A percentile compares a stretch with the other conserved stretches of the same genome.
Conservation (phyloP, 352 stramenopile genomes). For the Phytophthora sp. region DNA sequence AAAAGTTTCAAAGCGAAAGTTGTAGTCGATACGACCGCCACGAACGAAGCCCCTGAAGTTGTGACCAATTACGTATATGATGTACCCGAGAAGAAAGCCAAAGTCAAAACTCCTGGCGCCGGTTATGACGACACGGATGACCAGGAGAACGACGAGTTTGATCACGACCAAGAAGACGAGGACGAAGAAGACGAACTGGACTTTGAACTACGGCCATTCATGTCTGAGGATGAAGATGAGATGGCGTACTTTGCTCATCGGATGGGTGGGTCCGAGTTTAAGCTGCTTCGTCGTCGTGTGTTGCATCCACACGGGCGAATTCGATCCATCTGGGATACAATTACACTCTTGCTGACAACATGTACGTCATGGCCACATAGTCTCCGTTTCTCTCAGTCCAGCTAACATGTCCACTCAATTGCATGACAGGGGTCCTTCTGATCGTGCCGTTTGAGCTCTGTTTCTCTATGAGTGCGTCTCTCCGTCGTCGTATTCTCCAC, state of each 20-base stretch:
- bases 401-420: no score
- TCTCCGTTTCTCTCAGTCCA: background rate
- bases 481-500: conserved; percentile 48
- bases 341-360: conserved; percentile 61
- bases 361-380: conserved; percentile 58
- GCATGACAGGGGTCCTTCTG: conserved; percentile 56
- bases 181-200: conserved; percentile 18
- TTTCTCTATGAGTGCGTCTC: conserved; percentile 43
- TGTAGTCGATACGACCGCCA: conserved; percentile 11
- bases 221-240: conserved; percentile 64
- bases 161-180: conserved; percentile 21
- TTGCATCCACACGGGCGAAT: conserved; percentile 70
- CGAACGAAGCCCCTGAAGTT: conserved; percentile 29
- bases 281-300: conserved; percentile 48
- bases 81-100: conserved; percentile 32
- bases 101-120: background rate
- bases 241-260: conserved; percentile 71
- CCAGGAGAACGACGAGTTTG: conserved; percentile 21
- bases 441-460: conserved; percentile 76
- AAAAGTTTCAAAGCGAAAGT: conserved; percentile 22
- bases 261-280: conserved; percentile 53
- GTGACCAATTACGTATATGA: conserved; percentile 42
- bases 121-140: conserved; percentile 30
- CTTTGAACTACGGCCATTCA: conserved; percentile 18
- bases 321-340: conserved; percentile 64